phyloP scores from a whole-genome alignment of 768 basidiomycete species.

The Serendipita sp. region DNA sequence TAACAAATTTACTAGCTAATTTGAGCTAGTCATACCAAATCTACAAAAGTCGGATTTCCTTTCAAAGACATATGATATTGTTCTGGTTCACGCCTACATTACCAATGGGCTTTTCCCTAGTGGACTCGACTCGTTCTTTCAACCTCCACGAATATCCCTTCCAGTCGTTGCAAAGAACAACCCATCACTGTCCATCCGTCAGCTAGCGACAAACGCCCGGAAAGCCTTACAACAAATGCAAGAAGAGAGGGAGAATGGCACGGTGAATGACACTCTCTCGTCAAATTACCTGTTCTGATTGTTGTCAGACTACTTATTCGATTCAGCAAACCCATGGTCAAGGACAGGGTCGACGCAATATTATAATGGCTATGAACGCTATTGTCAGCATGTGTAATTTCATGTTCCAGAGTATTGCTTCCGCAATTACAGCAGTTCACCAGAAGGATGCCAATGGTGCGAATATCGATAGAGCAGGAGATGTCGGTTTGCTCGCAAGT shows the following conservation, averaged over 20 bases:
- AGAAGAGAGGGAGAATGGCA: background rate
- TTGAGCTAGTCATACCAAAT: background rate
- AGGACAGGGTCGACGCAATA: too few relatives aligned
- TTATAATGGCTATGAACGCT: background rate
- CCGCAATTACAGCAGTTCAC: background rate
- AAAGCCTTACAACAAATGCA: background rate
- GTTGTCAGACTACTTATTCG: too few relatives aligned
- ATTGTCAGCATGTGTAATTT: background rate
- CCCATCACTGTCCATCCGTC: background rate
- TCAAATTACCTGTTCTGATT: too few relatives aligned
- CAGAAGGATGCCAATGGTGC: background rate
- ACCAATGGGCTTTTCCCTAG: background rate
- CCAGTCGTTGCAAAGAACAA: background rate
- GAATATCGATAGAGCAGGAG: background rate
- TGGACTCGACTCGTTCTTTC: background rate
- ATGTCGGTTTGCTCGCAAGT: background rate
- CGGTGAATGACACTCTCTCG: background rate
- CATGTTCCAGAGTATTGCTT: background rate
- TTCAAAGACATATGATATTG: background rate
- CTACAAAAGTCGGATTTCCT: background rate
- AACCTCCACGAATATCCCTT: background rate
- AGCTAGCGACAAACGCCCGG: background rate
- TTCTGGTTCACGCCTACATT: background rate
- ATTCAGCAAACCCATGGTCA: too few relatives aligned
- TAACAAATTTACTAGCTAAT: too few relatives aligned